Base-by-base conservation (phyloP, 805 yeast species). In the Sugiyamaella mastotermitis region DNA sequence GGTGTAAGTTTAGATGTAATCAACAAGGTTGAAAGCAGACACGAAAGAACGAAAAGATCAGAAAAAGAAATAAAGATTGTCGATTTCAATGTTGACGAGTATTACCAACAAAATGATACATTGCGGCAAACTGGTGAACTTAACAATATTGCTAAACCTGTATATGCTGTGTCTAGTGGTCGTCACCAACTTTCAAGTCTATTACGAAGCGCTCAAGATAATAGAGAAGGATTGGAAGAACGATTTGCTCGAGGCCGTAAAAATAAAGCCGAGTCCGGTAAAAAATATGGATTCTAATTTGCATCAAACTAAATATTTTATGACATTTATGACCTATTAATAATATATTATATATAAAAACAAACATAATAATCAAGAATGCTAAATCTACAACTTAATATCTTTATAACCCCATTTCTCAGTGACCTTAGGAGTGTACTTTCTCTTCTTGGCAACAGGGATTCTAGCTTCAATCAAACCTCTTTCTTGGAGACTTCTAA, bases 341-440 rank as follows among this genome's bases (percentile, higher is more conserved):
- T n/a, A n/a, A n/a, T n/a, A n/a, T n/a, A n/a, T n/a, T n/a, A n/a
- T n/a, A n/a, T n/a, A n/a, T n/a, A n/a, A n/a, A n/a, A n/a, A n/a
- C n/a, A n/a, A n/a, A n/a, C n/a, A n/a, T n/a, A n/a, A n/a, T n/a
- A n/a, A n/a, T 6, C 17, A 27, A 13, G 8, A 27, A 13, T 6
- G 13, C 8, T 6, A 5, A 31, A 16, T 19, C 29, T 27, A 35
- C 24, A 35, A 32, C 41, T 52, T 52, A 41, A 83, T 84, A 63
- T 90, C 94, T 66, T 90, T 90, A 65, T 83, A 84, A 23, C 88
- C 74, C 94, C 94, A 86, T 64, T 88, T 90, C 61, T 90, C 96
- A 21, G 94, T 83, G 45, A 82, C 63, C 68, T 82, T 85, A 42
- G 72, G 80, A 50, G 77, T 70, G 55, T 80, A 81, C 57, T 75